These are phyloP conservation scores for Fusarium sp. DNA, from an alignment of 2,329 filamentous ascomycete genomes.

Conservation along the genomic window DNA sequence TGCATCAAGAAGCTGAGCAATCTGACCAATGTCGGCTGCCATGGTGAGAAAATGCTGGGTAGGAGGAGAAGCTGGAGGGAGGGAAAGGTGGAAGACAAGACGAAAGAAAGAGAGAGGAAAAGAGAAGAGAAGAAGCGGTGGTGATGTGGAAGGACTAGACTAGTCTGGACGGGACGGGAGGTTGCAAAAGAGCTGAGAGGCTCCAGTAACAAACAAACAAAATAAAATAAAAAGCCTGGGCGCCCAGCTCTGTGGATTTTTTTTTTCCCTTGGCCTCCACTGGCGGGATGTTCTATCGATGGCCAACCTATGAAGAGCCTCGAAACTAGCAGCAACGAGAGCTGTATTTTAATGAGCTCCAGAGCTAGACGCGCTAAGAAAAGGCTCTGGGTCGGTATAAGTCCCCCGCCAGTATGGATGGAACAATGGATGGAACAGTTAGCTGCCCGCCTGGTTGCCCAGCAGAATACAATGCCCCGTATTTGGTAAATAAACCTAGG, in stretches of 20 bases:
- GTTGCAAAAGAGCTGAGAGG: constrained; percentile 31
- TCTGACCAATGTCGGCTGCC: constrained; percentile 66
- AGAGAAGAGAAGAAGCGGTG: constrained; percentile 38
- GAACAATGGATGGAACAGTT: background rate
- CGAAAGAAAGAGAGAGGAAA: constrained; percentile 26
- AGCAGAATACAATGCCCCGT: constrained; percentile 4
- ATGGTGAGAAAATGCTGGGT: constrained; percentile 54
- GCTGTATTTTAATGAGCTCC: constrained; percentile 21
- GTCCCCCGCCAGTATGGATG: background rate
- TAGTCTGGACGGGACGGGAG: constrained; percentile 13
- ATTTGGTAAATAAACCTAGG: background rate
- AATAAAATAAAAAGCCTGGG: constrained; percentile 13
- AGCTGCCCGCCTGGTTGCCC: constrained; percentile 3
- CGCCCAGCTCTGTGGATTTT: constrained; percentile 18
- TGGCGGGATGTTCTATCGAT: constrained; percentile 9
- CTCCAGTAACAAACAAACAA: constrained; percentile 32
- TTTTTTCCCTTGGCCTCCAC: constrained; percentile 22
- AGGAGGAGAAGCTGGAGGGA: constrained; percentile 13
- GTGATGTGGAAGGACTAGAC: constrained; percentile 35
- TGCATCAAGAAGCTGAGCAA: constrained; percentile 88
- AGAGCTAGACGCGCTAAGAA: constrained; percentile 14
- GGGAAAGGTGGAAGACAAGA: constrained; percentile 27
- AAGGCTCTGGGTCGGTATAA: constrained; percentile 6
- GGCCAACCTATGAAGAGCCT: constrained; percentile 15
- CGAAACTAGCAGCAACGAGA: constrained; percentile 2